Base-by-base conservation (phyloP, 2,329 filamentous ascomycete genomes). In the Fusarium sp. region DNA sequence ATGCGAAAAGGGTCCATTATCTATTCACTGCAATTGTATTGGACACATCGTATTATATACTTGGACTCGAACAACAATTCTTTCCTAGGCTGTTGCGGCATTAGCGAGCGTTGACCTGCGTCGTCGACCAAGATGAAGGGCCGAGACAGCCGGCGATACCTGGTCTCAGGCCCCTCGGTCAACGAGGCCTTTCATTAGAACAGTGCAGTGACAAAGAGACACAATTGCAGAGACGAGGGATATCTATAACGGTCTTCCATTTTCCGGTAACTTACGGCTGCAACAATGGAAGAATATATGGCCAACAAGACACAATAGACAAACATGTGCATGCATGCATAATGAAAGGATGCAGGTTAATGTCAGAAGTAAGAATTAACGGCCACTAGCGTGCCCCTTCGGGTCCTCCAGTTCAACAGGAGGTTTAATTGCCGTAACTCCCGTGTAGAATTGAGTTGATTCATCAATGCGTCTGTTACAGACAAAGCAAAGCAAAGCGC, bases 361-460 rank as follows among this genome's bases (percentile, higher is more conserved):
- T 57, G 57, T 45, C 39, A 49, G 51, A 67, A 58, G 52, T 43
- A 58, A 53, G 61, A 70, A 71, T 65, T 56, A 71, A 74, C 70
- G 72, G 61, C 46, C 58, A 47, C 49, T 74, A 73, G 72, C 69
- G 68, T 70, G 55, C 66, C 49, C 58, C 57, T 69, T 67, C 36
- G 54, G 60, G 49, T 38, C 52, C 40, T 72, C 54, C 42, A 62
- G 51, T 39, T 22, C 42, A 59, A 52, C 28, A 45, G 49, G 39
- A 60, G 45, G 54, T 59, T 57, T 47, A 62, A 66, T 54, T 67
- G 66, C 66, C 57, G 53, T 62, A 42, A 44, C 46, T 69, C 49
- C 58, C 62, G 49, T 43, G 31, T 43, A 36, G 33, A 40, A 50
- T 21, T 52, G 22, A 57, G 36, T 56, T 40, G 42, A 61, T 44